phyloP scores from a whole-genome alignment of 164 flowering plant species.

The Vitis vinifera region DNA sequence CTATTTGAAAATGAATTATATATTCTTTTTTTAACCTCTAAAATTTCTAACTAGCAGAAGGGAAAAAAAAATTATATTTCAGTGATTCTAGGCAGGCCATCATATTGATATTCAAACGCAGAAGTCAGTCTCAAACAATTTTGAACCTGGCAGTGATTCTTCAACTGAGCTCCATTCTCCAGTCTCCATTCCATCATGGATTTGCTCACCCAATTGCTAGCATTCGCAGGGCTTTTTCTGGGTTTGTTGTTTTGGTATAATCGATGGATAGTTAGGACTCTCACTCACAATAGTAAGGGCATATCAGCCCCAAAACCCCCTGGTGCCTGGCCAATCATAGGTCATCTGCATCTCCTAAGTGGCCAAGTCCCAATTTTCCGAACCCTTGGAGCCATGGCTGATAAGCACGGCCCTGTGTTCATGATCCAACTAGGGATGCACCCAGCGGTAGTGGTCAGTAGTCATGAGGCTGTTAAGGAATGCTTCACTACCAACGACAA shows the following conservation, averaged over 20 bases:
- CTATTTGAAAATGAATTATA: not conserved
- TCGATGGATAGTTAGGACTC: too few species aligned
- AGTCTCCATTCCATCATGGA: too few species aligned
- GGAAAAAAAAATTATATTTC: not conserved
- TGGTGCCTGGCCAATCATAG: conserved; percentile 10
- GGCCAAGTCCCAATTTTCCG: not conserved
- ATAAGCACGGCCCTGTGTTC: conserved; percentile 6
- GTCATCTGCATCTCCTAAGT: conserved; percentile 2
- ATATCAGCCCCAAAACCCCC: not conserved
- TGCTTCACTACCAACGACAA: too few species aligned
- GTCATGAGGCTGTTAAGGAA: not conserved
- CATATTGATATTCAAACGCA: too few species aligned
- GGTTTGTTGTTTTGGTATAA: too few species aligned
- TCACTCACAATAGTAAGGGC: too few species aligned
- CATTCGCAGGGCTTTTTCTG: too few species aligned
- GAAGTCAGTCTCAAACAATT: too few species aligned
- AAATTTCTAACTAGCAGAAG: not conserved
- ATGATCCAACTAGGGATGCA: conserved; percentile 2
- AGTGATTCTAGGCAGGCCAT: conserved; percentile 41
- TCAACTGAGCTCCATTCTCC: too few species aligned
- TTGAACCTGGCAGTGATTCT: too few species aligned
- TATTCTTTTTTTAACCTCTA: not conserved
- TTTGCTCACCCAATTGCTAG: too few species aligned
- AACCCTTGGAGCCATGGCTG: conserved; percentile 1
- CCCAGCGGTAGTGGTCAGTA: not conserved